Evolutionary conservation across 2,329 filamentous ascomycete genomes (phyloP), one percentile per base, ranked within the genome.

Genomic region (Penicillium rolfsii): DNA sequence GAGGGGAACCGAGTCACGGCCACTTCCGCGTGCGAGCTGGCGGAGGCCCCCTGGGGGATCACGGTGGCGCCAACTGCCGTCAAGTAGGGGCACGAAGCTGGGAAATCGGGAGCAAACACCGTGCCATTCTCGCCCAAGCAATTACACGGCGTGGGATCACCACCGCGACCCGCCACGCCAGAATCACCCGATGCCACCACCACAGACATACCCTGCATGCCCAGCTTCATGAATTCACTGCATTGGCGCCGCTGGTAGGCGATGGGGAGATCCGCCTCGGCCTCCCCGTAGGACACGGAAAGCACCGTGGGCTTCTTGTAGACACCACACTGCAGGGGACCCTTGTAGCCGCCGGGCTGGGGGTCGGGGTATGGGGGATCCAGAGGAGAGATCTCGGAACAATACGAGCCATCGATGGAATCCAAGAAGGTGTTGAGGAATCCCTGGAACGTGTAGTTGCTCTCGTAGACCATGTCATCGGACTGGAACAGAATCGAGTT

Each of bases 341-440:
- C 76, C 52, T 80, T 77, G 71, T 80, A 81, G 16, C 78, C 79
- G 11, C 71, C 74, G 0, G 70, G 35, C 16, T 68, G 64, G 1
- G 74, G 71, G 59, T 81, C 70, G 0, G 79, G 80, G 64, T 82
- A 82, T 0, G 69, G 58, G 4, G 79, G 80, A 53, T 82, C 80
- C n/a, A 79, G 64, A 19, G 67, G 63, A 1, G 74, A 72, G 58
- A 78, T 73, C n/a, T 75, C 73, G n/a, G 71, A 76, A 70, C 82
- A 83, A 68, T 83, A 83, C 12, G 78, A 81, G 5, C 79, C 80
- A 62, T 82, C 81, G 41, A 82, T 76, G 6, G 80, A 79, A 63
- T 82, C 79, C 26, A 82, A 70, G 69, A 83, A 82, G 55, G 77
- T 82, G 72, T 80, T 80, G 36, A 82, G 65, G 61, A 81, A 77